Evolutionary conservation across 2,329 filamentous ascomycete species (phyloP).

Genomic region (Diaporthe caulivora): DNA sequence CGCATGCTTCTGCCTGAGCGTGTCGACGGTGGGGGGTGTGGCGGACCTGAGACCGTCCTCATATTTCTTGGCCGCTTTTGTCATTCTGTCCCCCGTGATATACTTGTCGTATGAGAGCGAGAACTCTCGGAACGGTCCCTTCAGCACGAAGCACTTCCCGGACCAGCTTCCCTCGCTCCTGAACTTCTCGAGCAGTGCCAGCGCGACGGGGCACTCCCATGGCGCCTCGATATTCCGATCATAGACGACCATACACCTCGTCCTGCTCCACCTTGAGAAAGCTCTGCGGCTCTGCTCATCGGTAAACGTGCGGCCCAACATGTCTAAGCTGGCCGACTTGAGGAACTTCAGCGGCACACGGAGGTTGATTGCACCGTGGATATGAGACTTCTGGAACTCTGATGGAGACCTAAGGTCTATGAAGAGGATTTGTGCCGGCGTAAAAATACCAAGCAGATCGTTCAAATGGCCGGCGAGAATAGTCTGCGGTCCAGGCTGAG

Average conservation of each 20-base stretch:
- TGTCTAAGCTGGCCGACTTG: slow-evolving; percentile 60
- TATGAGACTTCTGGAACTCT: slow-evolving; percentile 64
- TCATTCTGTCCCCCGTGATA: slow-evolving; percentile 59
- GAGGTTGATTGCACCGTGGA: slow-evolving; percentile 65
- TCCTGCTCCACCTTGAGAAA: slow-evolving; percentile 61
- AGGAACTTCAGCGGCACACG: slow-evolving; percentile 64
- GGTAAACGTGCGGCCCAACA: slow-evolving; percentile 62
- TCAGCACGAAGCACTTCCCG: slow-evolving; percentile 66
- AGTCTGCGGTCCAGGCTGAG: slow-evolving; percentile 56
- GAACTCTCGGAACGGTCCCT: slow-evolving; percentile 69
- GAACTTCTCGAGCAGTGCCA: slow-evolving; percentile 59
- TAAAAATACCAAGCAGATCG: slow-evolving; percentile 63
- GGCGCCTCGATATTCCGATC: slow-evolving; percentile 61
- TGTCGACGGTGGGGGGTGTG: slow-evolving; percentile 47
- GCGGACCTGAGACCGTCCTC: slow-evolving; percentile 53
- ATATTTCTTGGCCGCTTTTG: slow-evolving; percentile 55
- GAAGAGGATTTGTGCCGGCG: slow-evolving; percentile 58
- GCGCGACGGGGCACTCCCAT: slow-evolving; percentile 65
- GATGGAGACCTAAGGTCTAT: slow-evolving; percentile 62
- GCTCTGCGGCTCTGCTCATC: slow-evolving; percentile 61
- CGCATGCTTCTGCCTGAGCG: slow-evolving; percentile 49
- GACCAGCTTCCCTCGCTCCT: slow-evolving; percentile 58
- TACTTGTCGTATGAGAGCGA: slow-evolving; percentile 65
- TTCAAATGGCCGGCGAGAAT: slow-evolving; percentile 65
- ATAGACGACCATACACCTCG: slow-evolving; percentile 66